These are phyloP conservation scores for Jamesozyma gamospora DNA, from an alignment of 805 yeast species.

Conservation along the genomic window DNA sequence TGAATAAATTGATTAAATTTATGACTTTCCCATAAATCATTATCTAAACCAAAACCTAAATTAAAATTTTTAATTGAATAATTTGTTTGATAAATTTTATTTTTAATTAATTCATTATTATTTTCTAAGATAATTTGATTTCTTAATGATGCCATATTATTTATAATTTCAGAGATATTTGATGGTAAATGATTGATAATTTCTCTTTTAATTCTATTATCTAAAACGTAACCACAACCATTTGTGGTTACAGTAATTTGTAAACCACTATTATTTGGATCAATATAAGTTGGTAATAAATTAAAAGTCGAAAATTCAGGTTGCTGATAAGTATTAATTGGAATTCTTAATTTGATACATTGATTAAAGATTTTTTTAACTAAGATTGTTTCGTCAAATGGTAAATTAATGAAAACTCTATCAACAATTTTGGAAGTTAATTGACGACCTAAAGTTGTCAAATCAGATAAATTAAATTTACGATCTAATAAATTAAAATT, in stretches of 20 bases:
- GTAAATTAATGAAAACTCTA: constrained; percentile 56
- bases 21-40: constrained; percentile 55
- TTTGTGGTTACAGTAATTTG: constrained; percentile 77
- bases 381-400: constrained; percentile 23
- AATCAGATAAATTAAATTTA: constrained; percentile 34
- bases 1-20: constrained; percentile 51
- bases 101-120: constrained; percentile 20
- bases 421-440: constrained; percentile 62
- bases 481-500: constrained; percentile 26
- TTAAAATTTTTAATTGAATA: constrained; percentile 19
- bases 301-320: constrained; percentile 69
- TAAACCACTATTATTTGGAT: constrained; percentile 49
- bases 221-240: constrained; percentile 84
- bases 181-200: constrained; percentile 54
- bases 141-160: constrained; percentile 60
- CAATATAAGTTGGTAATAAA: constrained; percentile 55
- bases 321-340: constrained; percentile 69
- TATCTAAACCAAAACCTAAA: constrained; percentile 41
- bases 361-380: constrained; percentile 36
- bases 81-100: constrained; percentile 15
- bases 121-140: constrained; percentile 45
- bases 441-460: constrained; percentile 49
- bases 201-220: constrained; percentile 70
- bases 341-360: constrained; percentile 61
- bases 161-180: constrained; percentile 60